Conservation (phyloP, 192 early-diverging fungal species). For the Coemansia sp. region DNA sequence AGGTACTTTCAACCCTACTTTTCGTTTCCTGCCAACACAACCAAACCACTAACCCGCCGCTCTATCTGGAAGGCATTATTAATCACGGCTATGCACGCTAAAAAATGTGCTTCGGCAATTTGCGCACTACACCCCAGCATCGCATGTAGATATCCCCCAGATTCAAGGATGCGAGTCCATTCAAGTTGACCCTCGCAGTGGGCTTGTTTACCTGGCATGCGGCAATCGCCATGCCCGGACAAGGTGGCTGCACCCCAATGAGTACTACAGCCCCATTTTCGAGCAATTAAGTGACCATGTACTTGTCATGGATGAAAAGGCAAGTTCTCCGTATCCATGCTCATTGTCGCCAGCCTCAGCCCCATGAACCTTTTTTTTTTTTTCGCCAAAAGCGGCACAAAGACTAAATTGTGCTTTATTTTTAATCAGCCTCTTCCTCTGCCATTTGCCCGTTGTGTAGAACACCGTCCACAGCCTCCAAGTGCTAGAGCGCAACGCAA, state of each 20-base stretch:
- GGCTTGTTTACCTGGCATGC: constrained; percentile 59
- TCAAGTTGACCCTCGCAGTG: constrained; percentile 54
- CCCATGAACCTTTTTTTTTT: not conserved
- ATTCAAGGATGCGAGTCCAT: constrained; percentile 62
- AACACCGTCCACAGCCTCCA: constrained; percentile 40
- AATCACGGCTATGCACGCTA: not conserved
- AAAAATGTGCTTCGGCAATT: not conserved
- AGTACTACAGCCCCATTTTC: constrained; percentile 9
- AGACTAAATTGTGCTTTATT: not conserved
- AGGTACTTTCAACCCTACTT: constrained; percentile 20
- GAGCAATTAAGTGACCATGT: constrained; percentile 41
- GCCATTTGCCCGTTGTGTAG: constrained; percentile 25
- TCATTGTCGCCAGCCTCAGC: not conserved
- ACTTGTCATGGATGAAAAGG: constrained; percentile 56
- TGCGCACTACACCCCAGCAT: not conserved
- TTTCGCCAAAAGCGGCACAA: not conserved
- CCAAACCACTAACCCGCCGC: not conserved
- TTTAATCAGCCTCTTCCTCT: not conserved
- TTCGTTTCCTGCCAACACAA: not conserved
- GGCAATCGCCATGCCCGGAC: constrained; percentile 50
- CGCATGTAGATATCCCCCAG: constrained; percentile 26
- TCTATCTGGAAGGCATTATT: not conserved
- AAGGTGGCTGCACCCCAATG: constrained; percentile 50
- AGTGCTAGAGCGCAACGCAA: constrained; percentile 34
- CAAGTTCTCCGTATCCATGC: constrained; percentile 15